Evolutionary conservation across 2,329 filamentous ascomycete genomes (phyloP).

Genomic region (Venturia asperata): DNA sequence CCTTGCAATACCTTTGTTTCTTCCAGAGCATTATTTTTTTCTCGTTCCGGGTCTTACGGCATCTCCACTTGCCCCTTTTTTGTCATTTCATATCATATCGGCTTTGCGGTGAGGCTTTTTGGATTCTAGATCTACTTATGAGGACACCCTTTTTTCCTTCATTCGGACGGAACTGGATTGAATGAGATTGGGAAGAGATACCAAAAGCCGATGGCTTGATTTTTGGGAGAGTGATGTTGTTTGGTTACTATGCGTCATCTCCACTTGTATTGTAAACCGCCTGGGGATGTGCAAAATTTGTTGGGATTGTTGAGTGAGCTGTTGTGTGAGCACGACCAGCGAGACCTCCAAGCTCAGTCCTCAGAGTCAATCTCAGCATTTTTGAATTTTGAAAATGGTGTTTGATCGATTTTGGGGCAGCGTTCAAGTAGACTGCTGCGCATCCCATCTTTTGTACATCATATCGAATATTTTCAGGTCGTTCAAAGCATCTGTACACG

Average conservation of each 20-base stretch:
- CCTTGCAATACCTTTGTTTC: not conserved
- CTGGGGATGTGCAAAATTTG: not conserved
- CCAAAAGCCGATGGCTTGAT: constrained; percentile 3
- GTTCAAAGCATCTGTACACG: constrained; percentile 35
- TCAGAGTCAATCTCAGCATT: no score
- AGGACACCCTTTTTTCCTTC: not conserved
- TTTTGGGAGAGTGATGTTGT: not conserved
- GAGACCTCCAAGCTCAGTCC: no score
- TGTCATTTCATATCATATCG: not conserved
- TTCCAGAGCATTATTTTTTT: not conserved
- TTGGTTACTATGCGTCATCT: not conserved
- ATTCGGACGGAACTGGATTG: not conserved
- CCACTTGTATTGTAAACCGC: not conserved
- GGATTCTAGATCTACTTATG: not conserved
- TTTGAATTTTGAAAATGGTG: no score
- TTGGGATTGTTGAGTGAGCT: not conserved
- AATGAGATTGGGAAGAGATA: not conserved
- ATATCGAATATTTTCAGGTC: constrained; percentile 37
- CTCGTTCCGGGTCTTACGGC: not conserved
- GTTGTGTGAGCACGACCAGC: no score
- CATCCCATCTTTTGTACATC: constrained; percentile 20
- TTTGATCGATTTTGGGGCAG: no score
- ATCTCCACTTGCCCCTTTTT: not conserved
- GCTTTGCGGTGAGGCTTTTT: not conserved
- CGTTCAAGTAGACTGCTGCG: no score